Conservation (phyloP, 1,284 basidiomycete species). For the Puccinia polysora region DNA sequence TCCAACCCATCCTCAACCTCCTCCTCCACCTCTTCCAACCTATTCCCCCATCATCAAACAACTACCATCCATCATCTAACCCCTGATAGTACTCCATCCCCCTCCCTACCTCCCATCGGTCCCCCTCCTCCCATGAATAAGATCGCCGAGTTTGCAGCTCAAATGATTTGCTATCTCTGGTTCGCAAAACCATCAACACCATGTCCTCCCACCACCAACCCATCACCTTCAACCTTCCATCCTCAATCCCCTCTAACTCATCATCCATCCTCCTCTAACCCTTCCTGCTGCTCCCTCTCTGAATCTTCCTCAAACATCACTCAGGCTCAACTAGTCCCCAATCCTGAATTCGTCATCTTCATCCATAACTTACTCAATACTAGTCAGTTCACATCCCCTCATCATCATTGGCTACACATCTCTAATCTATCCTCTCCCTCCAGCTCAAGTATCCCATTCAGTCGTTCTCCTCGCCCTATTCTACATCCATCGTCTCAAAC, state of each 20-base stretch:
- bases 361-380: conserved; percentile 78
- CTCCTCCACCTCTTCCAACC: too few relatives aligned
- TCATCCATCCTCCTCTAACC: conserved; percentile 41
- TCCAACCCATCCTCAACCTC: too few relatives aligned
- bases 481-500: conserved; percentile 81
- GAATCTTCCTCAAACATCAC: conserved; percentile 52
- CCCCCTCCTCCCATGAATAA: conserved; percentile 26
- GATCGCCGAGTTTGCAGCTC: conserved; percentile 58
- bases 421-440: neutral
- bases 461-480: conserved; percentile 81
- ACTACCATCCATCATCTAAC: too few relatives aligned
- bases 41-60: too few relatives aligned
- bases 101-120: too few relatives aligned
- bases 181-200: conserved; percentile 57
- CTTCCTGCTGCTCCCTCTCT: conserved; percentile 61
- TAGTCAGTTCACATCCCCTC: conserved; percentile 50
- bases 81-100: too few relatives aligned
- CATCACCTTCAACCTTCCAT: conserved; percentile 27
- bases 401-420: neutral
- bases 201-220: conserved; percentile 51
- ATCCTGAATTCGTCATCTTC: conserved; percentile 56
- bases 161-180: conserved; percentile 85
- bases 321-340: conserved; percentile 32
- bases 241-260: conserved; percentile 51
- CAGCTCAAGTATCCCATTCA: conserved; percentile 75